Evolutionary conservation across 2,329 filamentous ascomycete species (phyloP).

Genomic region (Apiospora malaysiana): DNA sequence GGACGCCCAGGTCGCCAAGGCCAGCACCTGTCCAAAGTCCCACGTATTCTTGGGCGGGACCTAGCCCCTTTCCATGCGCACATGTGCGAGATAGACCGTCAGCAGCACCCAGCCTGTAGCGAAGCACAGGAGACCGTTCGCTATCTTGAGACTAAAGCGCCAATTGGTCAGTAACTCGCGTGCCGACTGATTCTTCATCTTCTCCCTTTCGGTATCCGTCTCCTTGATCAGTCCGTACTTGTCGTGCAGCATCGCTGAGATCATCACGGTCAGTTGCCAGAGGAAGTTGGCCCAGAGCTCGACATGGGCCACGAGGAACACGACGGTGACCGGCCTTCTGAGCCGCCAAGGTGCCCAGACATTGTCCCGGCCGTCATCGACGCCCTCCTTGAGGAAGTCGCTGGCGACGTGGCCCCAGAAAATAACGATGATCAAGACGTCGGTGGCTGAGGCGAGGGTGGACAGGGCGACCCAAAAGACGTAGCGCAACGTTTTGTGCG

Average conservation of each 20-base stretch:
- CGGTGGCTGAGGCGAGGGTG: neutral
- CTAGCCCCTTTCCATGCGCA: constrained; percentile 25
- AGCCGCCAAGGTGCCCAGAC: neutral
- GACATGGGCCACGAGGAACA: constrained; percentile 23
- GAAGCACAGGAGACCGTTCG: constrained; percentile 29
- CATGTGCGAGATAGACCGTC: constrained; percentile 35
- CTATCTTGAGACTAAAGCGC: constrained; percentile 23
- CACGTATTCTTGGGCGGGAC: constrained; percentile 33
- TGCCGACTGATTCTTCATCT: neutral
- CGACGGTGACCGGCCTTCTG: neutral
- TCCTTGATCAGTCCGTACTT: constrained; percentile 9
- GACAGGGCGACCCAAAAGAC: neutral
- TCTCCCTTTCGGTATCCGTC: neutral
- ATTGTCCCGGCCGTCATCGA: neutral
- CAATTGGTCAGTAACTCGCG: constrained; percentile 13
- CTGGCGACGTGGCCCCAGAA: neutral
- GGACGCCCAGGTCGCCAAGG: constrained; percentile 38
- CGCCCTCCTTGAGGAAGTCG: neutral
- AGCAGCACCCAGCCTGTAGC: constrained; percentile 38
- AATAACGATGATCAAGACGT: neutral
- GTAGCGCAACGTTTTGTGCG: neutral
- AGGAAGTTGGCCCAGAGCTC: constrained; percentile 27
- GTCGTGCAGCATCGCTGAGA: constrained; percentile 18
- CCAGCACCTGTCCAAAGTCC: constrained; percentile 41
- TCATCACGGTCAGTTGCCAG: constrained; percentile 28